Evolutionary conservation across 192 early-diverging fungal genomes (phyloP).

Genomic region (Gamsiella multidivaricata): DNA sequence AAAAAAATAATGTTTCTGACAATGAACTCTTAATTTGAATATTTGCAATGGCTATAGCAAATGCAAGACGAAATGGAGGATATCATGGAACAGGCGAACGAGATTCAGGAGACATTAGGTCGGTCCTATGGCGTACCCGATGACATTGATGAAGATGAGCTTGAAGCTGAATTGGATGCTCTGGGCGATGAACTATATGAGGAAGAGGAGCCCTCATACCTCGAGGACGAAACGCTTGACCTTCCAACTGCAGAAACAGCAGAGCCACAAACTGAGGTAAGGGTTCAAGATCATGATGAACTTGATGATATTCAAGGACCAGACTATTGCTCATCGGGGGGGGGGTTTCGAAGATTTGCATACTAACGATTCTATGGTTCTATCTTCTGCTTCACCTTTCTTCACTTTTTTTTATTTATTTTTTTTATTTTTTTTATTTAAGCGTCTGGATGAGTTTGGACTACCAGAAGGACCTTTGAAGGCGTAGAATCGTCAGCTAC

Average conservation of each 20-base stretch:
- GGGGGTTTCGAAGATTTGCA: too few relatives aligned
- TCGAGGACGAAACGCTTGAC: constrained; percentile 75
- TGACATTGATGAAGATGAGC: constrained; percentile 95
- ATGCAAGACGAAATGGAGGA: constrained; percentile 99
- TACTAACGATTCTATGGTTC: too few relatives aligned
- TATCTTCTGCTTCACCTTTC: not conserved
- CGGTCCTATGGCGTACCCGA: constrained; percentile 94
- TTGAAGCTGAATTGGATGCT: constrained; percentile 99
- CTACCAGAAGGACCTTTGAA: constrained; percentile 63
- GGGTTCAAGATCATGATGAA: not conserved
- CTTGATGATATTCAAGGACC: not conserved
- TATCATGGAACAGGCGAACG: constrained; percentile 95
- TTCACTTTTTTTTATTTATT: not conserved
- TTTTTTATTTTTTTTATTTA: constrained; percentile 9
- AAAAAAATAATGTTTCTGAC: too few relatives aligned
- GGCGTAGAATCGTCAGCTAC: too few relatives aligned
- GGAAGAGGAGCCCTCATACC: constrained; percentile 84
- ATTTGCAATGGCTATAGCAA: constrained; percentile 70
- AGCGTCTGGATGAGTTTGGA: constrained; percentile 66
- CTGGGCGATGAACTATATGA: constrained; percentile 92
- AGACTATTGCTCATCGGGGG: too few relatives aligned
- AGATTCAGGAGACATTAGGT: constrained; percentile 95
- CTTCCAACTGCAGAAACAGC: constrained; percentile 57
- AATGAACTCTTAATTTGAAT: not conserved
- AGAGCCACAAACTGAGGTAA: constrained; percentile 64